Conservation (phyloP, 148 eudicot species). For the Linanthus parryae region DNA sequence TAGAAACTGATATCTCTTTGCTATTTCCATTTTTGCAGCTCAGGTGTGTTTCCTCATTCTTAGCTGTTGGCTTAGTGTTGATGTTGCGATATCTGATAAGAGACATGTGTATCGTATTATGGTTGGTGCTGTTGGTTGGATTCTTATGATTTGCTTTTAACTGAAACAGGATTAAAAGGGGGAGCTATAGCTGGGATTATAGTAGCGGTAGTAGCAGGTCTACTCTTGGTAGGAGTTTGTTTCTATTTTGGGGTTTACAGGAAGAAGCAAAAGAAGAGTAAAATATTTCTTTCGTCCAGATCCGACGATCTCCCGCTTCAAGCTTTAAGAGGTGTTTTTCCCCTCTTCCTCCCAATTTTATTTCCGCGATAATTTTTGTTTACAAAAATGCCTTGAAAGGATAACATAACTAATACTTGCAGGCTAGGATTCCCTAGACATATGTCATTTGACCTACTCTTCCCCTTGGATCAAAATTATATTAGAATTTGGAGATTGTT, state of each 20-base stretch:
- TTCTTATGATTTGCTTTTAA: conserved; percentile 7
- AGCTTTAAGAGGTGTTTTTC: conserved; percentile 4
- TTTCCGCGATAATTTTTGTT: neutral
- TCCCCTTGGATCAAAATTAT: too few species aligned
- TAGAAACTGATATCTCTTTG: neutral
- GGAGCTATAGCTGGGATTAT: conserved; percentile 15
- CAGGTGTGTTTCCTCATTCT: too few species aligned
- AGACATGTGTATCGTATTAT: too few species aligned
- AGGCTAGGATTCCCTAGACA: neutral
- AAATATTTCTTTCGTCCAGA: conserved; percentile 5
- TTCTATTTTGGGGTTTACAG: conserved; percentile 17
- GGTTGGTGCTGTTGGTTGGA: too few species aligned
- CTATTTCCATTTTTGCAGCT: conserved; percentile 37
- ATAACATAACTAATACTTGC: neutral
- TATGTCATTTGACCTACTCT: too few species aligned
- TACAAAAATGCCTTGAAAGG: neutral
- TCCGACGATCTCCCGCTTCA: conserved; percentile 16
- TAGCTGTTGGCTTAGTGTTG: too few species aligned
- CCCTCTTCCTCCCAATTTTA: neutral
- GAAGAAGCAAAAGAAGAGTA: conserved; percentile 8
- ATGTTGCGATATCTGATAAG: too few species aligned
- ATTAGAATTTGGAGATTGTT: too few species aligned
- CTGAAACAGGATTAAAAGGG: conserved; percentile 9
- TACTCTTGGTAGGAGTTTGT: conserved; percentile 12
- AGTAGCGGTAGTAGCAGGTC: conserved; percentile 14